Base-by-base conservation (phyloP, 257 asterid species). In the Salvia splendens region DNA sequence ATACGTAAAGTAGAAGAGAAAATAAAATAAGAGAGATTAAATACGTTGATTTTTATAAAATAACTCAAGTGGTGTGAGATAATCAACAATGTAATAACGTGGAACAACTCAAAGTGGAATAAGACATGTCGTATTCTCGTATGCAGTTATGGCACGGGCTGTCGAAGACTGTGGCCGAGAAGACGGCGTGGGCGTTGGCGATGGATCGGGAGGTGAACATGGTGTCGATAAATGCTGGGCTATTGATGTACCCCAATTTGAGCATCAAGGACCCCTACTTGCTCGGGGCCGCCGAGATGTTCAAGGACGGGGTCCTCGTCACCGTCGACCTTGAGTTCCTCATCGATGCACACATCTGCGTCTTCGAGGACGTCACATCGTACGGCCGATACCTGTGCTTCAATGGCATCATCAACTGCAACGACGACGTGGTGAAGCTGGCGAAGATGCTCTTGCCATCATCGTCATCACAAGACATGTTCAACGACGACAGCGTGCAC, bases 121-220 rank as follows among this genome's bases (percentile, higher is more conserved):
- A 6, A 5, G 42, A 6, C 24, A 8, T 48, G 54, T 36, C 1
- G 35, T 61, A 41, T 61, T 70, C 15, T 61, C 9, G 47, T 48
- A 49, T 14, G 61, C 77, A 93, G 97, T 78, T 94, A 56, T 94
- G 99, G 99, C 91, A 91, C 58, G 96, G 89, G 8, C 57, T 91
- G 49, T 84, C 96, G 0, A 94, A 94, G 78, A 91, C 99, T 1
- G 51, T 84, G 47, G 95, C 97, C 0, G 97, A 94, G 83, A 94
- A 84, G 77, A 83, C 95, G 12, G 97, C 96, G 0, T 88, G 97
- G 95, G 96, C 97, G 3, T 63, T 94, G 75, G 99, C 97, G 5
- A 94, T 91, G 97, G 99, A 91, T 83, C 78, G 97, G 77, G 97
- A 77, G 30, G 87, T 94, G 48, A 87, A 77, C 80, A 88, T 91